Base-by-base conservation (phyloP, 805 yeast species). In the Candida maltosa region DNA sequence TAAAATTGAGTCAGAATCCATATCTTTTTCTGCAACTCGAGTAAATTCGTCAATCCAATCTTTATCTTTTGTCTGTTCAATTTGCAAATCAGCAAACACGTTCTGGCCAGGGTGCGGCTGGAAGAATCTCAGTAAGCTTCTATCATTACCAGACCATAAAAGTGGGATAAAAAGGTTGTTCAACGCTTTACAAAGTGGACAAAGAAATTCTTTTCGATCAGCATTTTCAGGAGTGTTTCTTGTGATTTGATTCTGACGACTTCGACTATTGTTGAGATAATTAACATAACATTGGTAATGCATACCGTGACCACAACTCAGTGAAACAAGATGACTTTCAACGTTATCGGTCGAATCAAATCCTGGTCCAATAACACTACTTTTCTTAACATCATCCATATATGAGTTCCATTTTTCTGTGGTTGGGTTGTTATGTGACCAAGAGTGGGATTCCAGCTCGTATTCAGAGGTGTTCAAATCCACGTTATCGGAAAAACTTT, bases 281-380 rank as follows among this genome's bases (percentile, higher is more conserved):
- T 78, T 78, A 35, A 76, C 58, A 49, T 81, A 83, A 53, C 98
- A 91, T 12, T 75, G 69, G 41, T 75, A 78, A 56, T 91, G 98
- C 80, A 91, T 83, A 2, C 95, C 94, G 59, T 91, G 98, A 1
- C 96, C 95, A 64, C 98, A 91, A 34, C 95, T 82, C 41, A 78
- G 74, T 3, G 82, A 67, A 1, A 83, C 71, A 6, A 73, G 54
- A 38, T 69, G 67, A 31, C 62, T 62, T 26, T 74, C 68, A 26
- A 61, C 59, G 28, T 51, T 52, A 15, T 56, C 56, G 14, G 53
- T 57, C 6, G 46, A 49, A 4, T 80, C 76, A 46, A 83, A 87
- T 1, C 91, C 89, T 0, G 88, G 91, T 0, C 95, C 95, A 42
- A 81, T 57, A 0, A 75, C 75, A 26, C 58, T 46, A 2, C 60